A percentile compares a stretch with the other conserved stretches of the same genome.
Conservation (phyloP, 306 rosid species). For the Ochetophila trinervis region DNA sequence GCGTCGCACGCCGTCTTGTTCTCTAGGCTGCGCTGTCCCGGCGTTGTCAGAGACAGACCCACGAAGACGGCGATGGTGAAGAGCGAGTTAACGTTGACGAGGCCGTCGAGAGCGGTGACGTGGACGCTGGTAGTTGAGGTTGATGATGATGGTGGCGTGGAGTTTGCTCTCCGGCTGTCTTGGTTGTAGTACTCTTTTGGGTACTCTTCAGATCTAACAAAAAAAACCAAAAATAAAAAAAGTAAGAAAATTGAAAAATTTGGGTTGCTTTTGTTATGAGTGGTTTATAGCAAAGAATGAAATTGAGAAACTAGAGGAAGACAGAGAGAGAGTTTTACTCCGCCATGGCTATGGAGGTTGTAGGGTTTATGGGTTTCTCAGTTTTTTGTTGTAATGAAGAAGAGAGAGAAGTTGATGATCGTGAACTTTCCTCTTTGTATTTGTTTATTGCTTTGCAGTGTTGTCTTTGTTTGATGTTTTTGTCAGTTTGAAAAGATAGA, state of each 20-base stretch:
- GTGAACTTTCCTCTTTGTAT: neutral
- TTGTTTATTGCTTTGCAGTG: neutral
- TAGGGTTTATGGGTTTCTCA: slow-evolving; percentile 2
- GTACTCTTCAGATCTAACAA: slow-evolving; percentile 55
- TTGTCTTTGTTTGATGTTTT: neutral
- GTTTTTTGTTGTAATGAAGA: neutral
- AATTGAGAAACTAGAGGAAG: neutral
- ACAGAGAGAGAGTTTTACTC: slow-evolving; percentile 10
- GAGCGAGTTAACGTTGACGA: slow-evolving; percentile 85
- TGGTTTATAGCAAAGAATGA: neutral
- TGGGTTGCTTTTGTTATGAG: neutral
- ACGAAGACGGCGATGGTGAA: slow-evolving; percentile 95
- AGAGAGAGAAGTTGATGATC: neutral
- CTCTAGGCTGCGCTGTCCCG: slow-evolving; percentile 61
- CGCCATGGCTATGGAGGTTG: slow-evolving; percentile 17
- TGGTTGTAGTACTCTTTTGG: slow-evolving; percentile 36
- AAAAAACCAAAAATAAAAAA: neutral
- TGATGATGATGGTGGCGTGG: slow-evolving; percentile 18
- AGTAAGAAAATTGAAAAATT: neutral
- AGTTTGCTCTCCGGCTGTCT: slow-evolving; percentile 17
- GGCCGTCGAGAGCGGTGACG: slow-evolving; percentile 82
- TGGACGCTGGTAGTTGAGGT: slow-evolving; percentile 68
- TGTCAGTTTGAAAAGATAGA: neutral
- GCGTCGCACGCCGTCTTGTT: slow-evolving; percentile 64
- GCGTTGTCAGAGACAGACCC: slow-evolving; percentile 77